Base-by-base conservation (phyloP, 2,329 filamentous ascomycete genomes). In the Neonectria sp. region DNA sequence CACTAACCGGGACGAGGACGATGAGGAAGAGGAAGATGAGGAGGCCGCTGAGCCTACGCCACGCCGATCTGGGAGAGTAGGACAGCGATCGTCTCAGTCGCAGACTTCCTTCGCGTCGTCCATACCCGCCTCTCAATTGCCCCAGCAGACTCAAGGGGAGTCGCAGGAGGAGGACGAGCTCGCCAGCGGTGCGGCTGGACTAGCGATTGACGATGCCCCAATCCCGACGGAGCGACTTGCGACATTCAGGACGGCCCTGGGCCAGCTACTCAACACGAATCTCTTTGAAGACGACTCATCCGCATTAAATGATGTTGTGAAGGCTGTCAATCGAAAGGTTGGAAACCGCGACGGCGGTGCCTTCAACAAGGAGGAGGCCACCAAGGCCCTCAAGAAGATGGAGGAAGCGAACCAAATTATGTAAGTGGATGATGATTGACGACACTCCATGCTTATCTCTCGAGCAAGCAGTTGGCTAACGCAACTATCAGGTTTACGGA, bases 201-300 rank as follows among this genome's bases (percentile, higher is more conserved):
- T 85, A 31, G 81, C 77, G 59, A 84, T 84, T n/a, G 79, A 82
- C 52, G 76, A 83, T 65, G 68, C 75, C 1, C 84, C 88, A 1
- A 90, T 95, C 77, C 84, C 87, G 2, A 75, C 88, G 0, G 85
- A 86, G 46, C 89, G 96, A 46, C 82, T 97, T 29, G 84, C 88
- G 6, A 83, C 90, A 1, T 99, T 99, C 90, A 91, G 94, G 61
- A 89, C 89, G 12, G 89, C 93, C 2, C 86, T 99, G 3, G 96
- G 96, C 27, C 92, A 94, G 74, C 86, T 99, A 60, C 91, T 97
- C 76, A 92, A 92, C 75, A 92, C 92, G 0, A 86, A 89, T 13
- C 81, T 99, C n/a, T 99, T 99, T 78, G 90, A 91, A 35, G 93
- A 97, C 68, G 96, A 98, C 76, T 90, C 91, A 21, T 94, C 95